These are phyloP conservation scores for Hemisphaericaspora subhashii DNA, from an alignment of 1,139 yeast genomes.

Conservation along the genomic window DNA sequence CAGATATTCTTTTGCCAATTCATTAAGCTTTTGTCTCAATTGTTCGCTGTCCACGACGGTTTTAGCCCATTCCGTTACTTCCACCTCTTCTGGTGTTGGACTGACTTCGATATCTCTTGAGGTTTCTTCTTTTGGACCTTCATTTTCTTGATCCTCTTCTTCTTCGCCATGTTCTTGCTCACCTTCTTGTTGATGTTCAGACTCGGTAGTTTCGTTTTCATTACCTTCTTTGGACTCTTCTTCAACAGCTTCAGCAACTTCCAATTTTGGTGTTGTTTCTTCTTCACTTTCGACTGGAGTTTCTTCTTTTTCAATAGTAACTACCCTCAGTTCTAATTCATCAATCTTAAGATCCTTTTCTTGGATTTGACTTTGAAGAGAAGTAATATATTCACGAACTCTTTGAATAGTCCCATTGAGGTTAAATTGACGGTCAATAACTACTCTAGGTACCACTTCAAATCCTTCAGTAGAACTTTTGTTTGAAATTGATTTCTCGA, in stretches of 20 bases:
- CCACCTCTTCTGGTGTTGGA: neutral
- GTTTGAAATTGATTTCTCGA: neutral
- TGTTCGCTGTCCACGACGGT: neutral
- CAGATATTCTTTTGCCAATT: neutral
- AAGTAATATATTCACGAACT: neutral
- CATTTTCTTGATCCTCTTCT: neutral
- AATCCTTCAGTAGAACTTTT: neutral
- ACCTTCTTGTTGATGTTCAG: neutral
- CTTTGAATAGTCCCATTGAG: neutral
- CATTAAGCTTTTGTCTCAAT: neutral
- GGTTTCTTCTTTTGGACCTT: neutral
- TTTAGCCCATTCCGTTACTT: neutral
- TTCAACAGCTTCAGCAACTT: neutral
- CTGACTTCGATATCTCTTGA: neutral
- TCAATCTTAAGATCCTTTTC: neutral
- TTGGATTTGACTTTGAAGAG: conserved; percentile 1
- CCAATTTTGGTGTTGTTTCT: neutral
- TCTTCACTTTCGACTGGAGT: neutral
- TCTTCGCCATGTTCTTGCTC: neutral
- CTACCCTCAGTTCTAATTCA: neutral
- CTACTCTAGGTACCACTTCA: conserved; percentile 1
- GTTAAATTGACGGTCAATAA: neutral
- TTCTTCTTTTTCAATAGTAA: neutral
- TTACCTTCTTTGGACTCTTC: neutral
- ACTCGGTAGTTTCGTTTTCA: conserved; percentile 2